phyloP scores from a whole-genome alignment of 2,329 filamentous ascomycete species.

The Phaeophleospora eucalypticola region DNA sequence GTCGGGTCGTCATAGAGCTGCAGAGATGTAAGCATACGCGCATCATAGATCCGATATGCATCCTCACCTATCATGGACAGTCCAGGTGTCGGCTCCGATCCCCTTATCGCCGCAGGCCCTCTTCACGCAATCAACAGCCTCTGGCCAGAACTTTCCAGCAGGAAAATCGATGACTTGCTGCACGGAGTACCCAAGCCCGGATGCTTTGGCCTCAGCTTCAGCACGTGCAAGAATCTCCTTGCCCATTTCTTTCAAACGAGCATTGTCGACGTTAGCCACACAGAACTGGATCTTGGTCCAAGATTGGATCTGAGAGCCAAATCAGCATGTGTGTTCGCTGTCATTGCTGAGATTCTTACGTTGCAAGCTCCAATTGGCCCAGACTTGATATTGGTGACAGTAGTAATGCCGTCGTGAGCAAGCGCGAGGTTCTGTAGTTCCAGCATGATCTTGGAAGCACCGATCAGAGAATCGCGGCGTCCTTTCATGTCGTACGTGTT shows the following conservation, averaged over 20 bases:
- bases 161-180: constrained; percentile 6
- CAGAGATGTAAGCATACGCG: background rate
- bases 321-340: background rate
- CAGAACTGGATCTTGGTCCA: constrained; percentile 24
- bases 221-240: constrained; percentile 16
- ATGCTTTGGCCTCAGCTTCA: constrained; percentile 1
- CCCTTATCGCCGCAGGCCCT: constrained; percentile 26
- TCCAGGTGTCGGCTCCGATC: constrained; percentile 21
- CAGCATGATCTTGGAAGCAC: constrained; percentile 21
- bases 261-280: constrained; percentile 25
- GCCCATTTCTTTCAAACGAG: constrained; percentile 24
- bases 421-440: constrained; percentile 22
- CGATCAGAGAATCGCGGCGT: constrained; percentile 26
- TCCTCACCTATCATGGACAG: constrained; percentile 27
- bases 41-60: too few species aligned
- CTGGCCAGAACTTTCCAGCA: constrained; percentile 12
- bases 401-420: constrained; percentile 22
- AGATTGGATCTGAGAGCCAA: constrained; percentile 21
- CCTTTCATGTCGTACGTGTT: constrained; percentile 29
- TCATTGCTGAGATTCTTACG: background rate
- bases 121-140: constrained; percentile 21
- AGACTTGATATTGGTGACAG: constrained; percentile 26
- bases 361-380: constrained; percentile 24
- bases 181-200: background rate
- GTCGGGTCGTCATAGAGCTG: constrained; percentile 27